phyloP scores from a whole-genome alignment of 306 rosid species.

The Acacia confusa region DNA sequence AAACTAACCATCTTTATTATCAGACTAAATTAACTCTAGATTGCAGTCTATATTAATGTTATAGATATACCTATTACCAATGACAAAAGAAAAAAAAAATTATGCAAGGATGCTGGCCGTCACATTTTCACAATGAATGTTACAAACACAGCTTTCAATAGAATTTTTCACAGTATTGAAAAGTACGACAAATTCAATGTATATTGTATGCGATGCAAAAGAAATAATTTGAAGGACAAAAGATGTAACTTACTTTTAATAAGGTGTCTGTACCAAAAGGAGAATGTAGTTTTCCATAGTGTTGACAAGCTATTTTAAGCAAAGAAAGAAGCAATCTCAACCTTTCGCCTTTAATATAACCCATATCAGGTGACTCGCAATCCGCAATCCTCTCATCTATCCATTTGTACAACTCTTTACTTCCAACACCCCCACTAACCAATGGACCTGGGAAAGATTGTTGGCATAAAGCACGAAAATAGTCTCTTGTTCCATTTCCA shows the following conservation, averaged over 20 bases:
- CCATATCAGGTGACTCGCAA: constrained; percentile 60
- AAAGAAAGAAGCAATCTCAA: constrained; percentile 84
- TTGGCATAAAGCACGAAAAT: constrained; percentile 75
- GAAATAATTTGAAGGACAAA: neutral
- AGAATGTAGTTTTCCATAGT: constrained; percentile 90
- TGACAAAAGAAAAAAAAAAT: neutral
- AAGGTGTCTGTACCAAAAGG: constrained; percentile 76
- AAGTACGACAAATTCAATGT: constrained; percentile 6
- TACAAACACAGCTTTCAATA: neutral
- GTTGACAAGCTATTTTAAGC: constrained; percentile 88
- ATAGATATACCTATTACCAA: neutral
- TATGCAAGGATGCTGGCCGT: neutral
- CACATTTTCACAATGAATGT: neutral
- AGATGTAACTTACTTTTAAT: constrained; percentile 55
- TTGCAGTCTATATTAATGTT: neutral
- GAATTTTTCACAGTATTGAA: neutral
- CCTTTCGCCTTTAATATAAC: constrained; percentile 65
- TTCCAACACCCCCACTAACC: constrained; percentile 91
- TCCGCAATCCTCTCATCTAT: constrained; percentile 80
- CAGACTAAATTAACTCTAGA: neutral
- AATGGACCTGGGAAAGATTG: constrained; percentile 95
- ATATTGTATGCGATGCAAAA: constrained; percentile 6
- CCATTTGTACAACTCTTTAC: constrained; percentile 87
- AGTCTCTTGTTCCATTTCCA: constrained; percentile 49
- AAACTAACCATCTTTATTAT: neutral